Base-by-base conservation (phyloP, 129 eudicot genomes). In the Chrysanthemum lavandulifolium region DNA sequence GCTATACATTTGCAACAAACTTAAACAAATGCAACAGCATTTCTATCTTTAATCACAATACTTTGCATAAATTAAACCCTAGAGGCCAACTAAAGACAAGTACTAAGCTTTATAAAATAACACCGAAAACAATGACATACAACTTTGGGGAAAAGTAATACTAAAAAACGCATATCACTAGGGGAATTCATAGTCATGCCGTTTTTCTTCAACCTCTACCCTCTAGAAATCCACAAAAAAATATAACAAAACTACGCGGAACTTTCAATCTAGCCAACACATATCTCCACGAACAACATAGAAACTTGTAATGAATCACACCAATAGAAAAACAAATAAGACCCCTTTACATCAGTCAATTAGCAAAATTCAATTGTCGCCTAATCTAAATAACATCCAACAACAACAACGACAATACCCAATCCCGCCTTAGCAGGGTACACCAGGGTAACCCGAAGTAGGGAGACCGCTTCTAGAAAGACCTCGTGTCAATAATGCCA, bases 141-240 rank as follows among this genome's bases (percentile, higher is more conserved):
- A 68, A 13, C 12, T 76, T 48, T 68, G 40, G 67, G 69, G 25
- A n/a, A 29, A 75, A 0, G 1, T 10, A 50, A 61, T 66, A 55
- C 74, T n/a, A 49, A 60, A 59, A 69, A 77, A 48, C 6, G 65
- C 14, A 52, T 4, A 62, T 62, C 19, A 18, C 71, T 69, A 51
- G 76, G 81, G 76, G 21, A 76, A 76, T 16, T 48, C 27, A 58
- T 62, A 12, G 52, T 50, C 78, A 14, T 64, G 43, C 78, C 12
- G 45, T 64, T 27, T 27, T 51, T 64, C 68, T 74, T 51, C 40
- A 74, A 64, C 65, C 43, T 52, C 71, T 64, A n/a, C 64, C 55
- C 64, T 31, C 3, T 1, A 73, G 31, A 29, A 61, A 61, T 62
- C 11, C 68, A 68, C 10, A 76, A 50, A 56, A 60, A 50, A 65